Evolutionary conservation across 2,329 filamentous ascomycete species (phyloP), one percentile per base, ranked within the genome.

Genomic region (Orbilia quercus): DNA sequence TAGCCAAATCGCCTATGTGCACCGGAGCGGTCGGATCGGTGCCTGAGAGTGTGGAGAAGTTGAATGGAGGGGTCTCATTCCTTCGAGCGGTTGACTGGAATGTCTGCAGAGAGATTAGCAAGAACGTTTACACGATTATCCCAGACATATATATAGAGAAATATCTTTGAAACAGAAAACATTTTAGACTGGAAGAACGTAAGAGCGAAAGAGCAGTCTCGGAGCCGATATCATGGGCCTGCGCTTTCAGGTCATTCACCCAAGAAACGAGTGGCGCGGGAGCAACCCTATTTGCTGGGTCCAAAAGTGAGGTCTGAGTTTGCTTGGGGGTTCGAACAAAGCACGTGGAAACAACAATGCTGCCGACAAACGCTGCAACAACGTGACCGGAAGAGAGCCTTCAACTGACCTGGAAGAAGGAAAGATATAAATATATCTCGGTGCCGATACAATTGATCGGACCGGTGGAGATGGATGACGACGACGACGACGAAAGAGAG

Each of bases 311-410:
- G n/a, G n/a, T n/a, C n/a, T n/a, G 18, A 50, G 28, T 38, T 57
- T 16, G 42, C 25, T 64, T 16, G 45, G 38, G 22, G 23, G 51
- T 58, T 44, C 51, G 63, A 67, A 42, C 53, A 58, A 44, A 22
- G 63, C 63, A 67, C 53, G 63, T 59, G 63, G 63, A 28, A 36
- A 14, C 34, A 6, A 18, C 2, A 16, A 38, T 45, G 63, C 53
- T 11, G 38, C 40, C 62, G 42, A 42, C 63, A 67, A 36, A 34
- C 40, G 25, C 40, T 48, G 34, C 62, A 50, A 40, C 50, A 66
- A 58, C 51, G 42, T 58, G 62, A 65, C 51, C 38, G 51, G 51
- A 25, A 20, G 51, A 36, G 22, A 47, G 60, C n/a, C n/a, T n/a
- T 45, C 20, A 34, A 51, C 14, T n/a, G 20, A 60, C n/a, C 16